Conservation (phyloP, 192 early-diverging fungal species). For the Dissophora ornata region DNA sequence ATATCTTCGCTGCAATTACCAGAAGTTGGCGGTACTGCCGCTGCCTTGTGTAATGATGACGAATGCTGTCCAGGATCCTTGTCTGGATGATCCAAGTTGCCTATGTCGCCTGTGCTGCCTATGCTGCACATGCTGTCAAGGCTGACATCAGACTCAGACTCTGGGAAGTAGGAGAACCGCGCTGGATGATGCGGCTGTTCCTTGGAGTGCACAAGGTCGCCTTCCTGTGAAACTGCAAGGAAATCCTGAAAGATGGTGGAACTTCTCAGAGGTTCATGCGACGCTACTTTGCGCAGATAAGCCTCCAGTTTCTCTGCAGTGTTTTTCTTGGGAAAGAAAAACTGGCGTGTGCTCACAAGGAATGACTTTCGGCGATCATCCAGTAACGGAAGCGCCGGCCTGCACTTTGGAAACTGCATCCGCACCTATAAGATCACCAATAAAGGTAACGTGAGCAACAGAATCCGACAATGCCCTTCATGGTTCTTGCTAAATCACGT, state of each 20-base stretch:
- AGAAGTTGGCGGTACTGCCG: background rate
- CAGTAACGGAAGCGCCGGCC: constrained; percentile 43
- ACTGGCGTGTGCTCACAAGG: constrained; percentile 46
- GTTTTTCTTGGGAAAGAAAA: constrained; percentile 57
- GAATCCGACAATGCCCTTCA: too few relatives aligned
- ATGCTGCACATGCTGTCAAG: constrained; percentile 1
- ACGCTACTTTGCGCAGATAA: constrained; percentile 57
- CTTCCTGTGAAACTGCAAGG: constrained; percentile 59
- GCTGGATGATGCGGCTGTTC: constrained; percentile 17
- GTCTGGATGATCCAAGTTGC: too few relatives aligned
- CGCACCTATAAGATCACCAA: constrained; percentile 19
- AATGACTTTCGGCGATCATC: constrained; percentile 56
- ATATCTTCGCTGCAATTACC: background rate
- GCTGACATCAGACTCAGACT: constrained; percentile 8
- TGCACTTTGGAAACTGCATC: constrained; percentile 56
- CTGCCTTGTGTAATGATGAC: too few relatives aligned
- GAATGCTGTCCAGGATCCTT: too few relatives aligned
- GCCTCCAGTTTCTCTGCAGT: constrained; percentile 60
- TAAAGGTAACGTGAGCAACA: too few relatives aligned
- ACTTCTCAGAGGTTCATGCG: constrained; percentile 50
- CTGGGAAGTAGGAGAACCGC: background rate
- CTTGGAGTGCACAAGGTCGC: constrained; percentile 58
- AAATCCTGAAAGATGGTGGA: constrained; percentile 62
- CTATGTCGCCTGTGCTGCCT: background rate
- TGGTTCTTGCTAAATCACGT: too few relatives aligned